Conservation (phyloP, 768 basidiomycete species). For the Termitomyces sp. region DNA sequence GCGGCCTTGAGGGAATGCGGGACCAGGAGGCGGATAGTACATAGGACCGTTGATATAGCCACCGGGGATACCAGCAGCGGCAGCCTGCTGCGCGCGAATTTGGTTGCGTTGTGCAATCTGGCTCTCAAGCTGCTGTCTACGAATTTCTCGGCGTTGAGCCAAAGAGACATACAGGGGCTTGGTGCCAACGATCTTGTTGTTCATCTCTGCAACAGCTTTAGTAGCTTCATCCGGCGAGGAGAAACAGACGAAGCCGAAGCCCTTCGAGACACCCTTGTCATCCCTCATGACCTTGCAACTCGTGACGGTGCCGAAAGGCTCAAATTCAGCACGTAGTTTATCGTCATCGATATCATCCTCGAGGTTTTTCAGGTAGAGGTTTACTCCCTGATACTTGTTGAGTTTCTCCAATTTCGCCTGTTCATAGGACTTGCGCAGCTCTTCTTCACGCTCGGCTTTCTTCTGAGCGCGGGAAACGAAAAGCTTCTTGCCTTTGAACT, state of each 20-base stretch:
- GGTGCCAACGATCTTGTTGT: constrained; percentile 99
- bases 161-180: constrained; percentile 99
- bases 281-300: constrained; percentile 99
- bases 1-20: constrained; percentile 77
- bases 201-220: constrained; percentile 99
- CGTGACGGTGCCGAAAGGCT: constrained; percentile 94
- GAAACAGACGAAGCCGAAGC: constrained; percentile 99
- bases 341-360: constrained; percentile 98
- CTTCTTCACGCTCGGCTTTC: constrained; percentile 97
- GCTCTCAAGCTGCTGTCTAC: constrained; percentile 96
- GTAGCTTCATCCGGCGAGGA: constrained; percentile 97
- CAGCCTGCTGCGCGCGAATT: constrained; percentile 94
- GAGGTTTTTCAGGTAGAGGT: constrained; percentile 99
- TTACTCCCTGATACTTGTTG: constrained; percentile 98
- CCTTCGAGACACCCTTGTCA: constrained; percentile 88
- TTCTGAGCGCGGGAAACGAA: constrained; percentile 97
- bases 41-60: constrained; percentile 82
- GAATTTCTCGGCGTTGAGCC: constrained; percentile 96
- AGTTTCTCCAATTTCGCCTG: constrained; percentile 95
- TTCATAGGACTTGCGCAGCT: constrained; percentile 90
- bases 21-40: constrained; percentile 82
- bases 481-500: constrained; percentile 81
- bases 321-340: constrained; percentile 93
- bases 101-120: constrained; percentile 98
- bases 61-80: constrained; percentile 77